Evolutionary conservation across 2,329 filamentous ascomycete genomes (phyloP).

Genomic region (Stachybotrys chlorohalonatus): DNA sequence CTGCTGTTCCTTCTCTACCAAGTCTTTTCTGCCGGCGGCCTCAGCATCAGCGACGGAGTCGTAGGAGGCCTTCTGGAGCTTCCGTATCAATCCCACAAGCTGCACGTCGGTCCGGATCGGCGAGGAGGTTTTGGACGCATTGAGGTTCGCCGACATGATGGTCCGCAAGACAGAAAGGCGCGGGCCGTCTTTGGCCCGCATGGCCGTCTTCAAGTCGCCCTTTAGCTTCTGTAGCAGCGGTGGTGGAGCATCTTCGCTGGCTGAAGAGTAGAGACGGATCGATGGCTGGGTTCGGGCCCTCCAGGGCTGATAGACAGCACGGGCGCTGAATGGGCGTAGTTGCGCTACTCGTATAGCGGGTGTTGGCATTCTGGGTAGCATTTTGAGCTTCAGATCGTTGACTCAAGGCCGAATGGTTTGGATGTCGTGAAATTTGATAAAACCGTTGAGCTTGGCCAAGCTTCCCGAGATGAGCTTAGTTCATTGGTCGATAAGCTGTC

Average conservation of each 20-base stretch:
- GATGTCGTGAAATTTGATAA: too few species aligned
- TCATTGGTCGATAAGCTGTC: too few species aligned
- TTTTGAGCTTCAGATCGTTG: constrained; percentile 2
- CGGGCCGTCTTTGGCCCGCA: constrained; percentile 54
- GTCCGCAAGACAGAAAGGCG: constrained; percentile 61
- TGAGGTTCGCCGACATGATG: constrained; percentile 61
- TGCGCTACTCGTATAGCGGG: constrained; percentile 15
- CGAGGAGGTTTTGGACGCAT: constrained; percentile 61
- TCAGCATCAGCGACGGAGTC: constrained; percentile 57
- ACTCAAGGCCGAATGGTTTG: too few species aligned
- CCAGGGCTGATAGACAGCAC: constrained; percentile 7
- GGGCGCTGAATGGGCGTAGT: constrained; percentile 7
- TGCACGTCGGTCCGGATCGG: constrained; percentile 65
- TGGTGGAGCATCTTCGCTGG: constrained; percentile 27
- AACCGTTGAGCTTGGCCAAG: too few species aligned
- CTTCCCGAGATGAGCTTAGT: too few species aligned
- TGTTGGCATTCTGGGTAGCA: constrained; percentile 14
- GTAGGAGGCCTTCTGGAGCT: constrained; percentile 46
- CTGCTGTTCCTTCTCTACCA: constrained; percentile 60
- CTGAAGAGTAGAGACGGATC: constrained; percentile 21
- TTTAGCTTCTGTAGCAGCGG: constrained; percentile 46
- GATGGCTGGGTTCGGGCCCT: constrained; percentile 4
- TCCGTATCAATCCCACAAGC: constrained; percentile 58
- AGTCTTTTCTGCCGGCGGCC: constrained; percentile 53
- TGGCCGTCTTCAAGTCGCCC: constrained; percentile 54